Evolutionary conservation across 345 rosid genomes (phyloP), one percentile per base, ranked within the genome.

Genomic region (Pseudoturritis turrita): DNA sequence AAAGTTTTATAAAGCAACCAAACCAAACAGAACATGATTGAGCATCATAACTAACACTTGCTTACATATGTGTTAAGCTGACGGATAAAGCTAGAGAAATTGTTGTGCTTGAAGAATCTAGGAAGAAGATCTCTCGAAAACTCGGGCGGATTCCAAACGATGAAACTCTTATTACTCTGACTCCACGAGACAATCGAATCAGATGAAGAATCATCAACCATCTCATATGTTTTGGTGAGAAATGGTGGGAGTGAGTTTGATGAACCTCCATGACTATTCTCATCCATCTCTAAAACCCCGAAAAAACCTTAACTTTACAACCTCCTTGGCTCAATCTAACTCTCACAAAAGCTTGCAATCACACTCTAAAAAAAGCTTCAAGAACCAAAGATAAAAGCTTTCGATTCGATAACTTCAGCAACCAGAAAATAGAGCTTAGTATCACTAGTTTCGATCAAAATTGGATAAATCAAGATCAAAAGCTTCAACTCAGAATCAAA

Each of bases 61-160:
- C 96, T 86, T 82, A 90, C 96, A 77, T 90, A 90, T 63, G 97
- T 91, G 70, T 95, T 95, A 35, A 95, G 98, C 82, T 95, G 99
- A 36, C 98, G 87, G 77, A 91, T 89, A 61, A 95, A 95, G 84
- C 99, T 95, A 1, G 99, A 89, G 83, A 91, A 95, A 68, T 95
- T 91, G 73, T 76, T 95, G 68, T 91, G 99, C 74, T 95, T 91
- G 54, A 95, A 95, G 83, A 82, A 95, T 63, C 79, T 89, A 0
- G 99, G 99, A 71, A 95, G 89, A 81, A 95, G 80, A 51, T 78
- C 91, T 71, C 87, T 77, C 0, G 97, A 78, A 63, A 95, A 90
- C 62, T 95, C 97, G 0, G 88, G 90, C 0, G 94, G 96, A 73
- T 88, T 84, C 97, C 85, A 84, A 60, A 92, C 99, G 13, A 86